These are phyloP conservation scores for Lavandula angustifolia DNA, from an alignment of 257 asterid genomes.

Conservation along the genomic window DNA sequence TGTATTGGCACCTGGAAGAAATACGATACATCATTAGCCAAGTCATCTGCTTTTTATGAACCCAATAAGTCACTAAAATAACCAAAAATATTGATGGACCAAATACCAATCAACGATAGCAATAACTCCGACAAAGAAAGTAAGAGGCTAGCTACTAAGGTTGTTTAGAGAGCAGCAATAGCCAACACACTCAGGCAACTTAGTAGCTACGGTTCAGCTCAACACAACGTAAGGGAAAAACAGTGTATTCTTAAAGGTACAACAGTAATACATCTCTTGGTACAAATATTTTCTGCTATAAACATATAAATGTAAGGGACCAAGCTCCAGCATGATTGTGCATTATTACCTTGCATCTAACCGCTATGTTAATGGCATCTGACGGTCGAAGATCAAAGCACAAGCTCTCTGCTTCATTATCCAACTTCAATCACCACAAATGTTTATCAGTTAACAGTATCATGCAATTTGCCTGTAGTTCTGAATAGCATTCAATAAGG, in stretches of 20 bases:
- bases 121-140: neutral
- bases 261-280: neutral
- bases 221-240: neutral
- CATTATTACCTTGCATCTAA: constrained; percentile 86
- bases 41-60: neutral
- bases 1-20: constrained; percentile 57
- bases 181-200: neutral
- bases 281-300: neutral
- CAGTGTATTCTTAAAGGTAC: neutral
- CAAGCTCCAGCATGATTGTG: neutral
- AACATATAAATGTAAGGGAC: neutral
- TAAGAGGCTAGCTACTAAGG: neutral
- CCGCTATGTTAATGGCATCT: constrained; percentile 97
- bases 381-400: constrained; percentile 95
- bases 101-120: neutral
- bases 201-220: neutral
- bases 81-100: neutral
- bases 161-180: too few relatives aligned
- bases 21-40: neutral
- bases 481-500: neutral
- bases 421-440: constrained; percentile 53
- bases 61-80: neutral
- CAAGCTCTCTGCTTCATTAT: constrained; percentile 63
- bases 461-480: neutral
- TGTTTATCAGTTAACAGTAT: constrained; percentile 13